Percentiles rank a stretch among this genome's conserved stretches.
These are phyloP conservation scores for Ascochyta fabae DNA, from an alignment of 2,329 filamentous ascomycete species.

Conservation along the genomic window DNA sequence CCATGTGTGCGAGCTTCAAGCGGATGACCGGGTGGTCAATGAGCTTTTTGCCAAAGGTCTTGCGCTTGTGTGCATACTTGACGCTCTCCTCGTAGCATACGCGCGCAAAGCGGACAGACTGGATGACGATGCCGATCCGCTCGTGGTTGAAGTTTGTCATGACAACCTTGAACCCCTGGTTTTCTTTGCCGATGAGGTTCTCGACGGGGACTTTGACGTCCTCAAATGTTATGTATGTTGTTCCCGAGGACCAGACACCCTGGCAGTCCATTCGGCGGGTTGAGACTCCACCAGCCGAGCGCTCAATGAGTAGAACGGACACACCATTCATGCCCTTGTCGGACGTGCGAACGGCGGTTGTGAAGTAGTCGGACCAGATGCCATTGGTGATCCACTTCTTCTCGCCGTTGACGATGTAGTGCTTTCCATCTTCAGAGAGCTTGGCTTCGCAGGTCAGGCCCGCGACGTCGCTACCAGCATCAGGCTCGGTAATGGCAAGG, in stretches of 20 bases:
- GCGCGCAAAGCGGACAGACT: conserved; percentile 91
- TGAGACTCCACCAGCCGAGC: conserved; percentile 80
- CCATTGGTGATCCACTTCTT: conserved; percentile 99
- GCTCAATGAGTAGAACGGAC: conserved; percentile 89
- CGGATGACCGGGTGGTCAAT: conserved; percentile 97
- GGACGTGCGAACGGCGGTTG: conserved; percentile 90
- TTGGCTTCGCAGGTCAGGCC: conserved; percentile 96
- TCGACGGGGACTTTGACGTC: conserved; percentile 99
- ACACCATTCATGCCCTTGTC: conserved; percentile 91
- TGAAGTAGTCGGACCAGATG: conserved; percentile 97
- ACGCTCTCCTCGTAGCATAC: conserved; percentile 97
- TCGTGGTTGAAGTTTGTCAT: conserved; percentile 99
- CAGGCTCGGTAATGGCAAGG: conserved; percentile 89
- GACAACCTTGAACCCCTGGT: conserved; percentile 97
- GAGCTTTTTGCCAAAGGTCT: conserved; percentile 94
- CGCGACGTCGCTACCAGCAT: conserved; percentile 93
- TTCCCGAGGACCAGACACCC: conserved; percentile 92
- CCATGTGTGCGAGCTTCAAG: conserved; percentile 98
- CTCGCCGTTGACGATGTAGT: conserved; percentile 99
- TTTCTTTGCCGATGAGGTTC: conserved; percentile 96
- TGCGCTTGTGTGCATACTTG: conserved; percentile 96
- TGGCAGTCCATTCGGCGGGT: conserved; percentile 94
- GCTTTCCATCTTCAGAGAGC: conserved; percentile 92
- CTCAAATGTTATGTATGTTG: conserved; percentile 97
- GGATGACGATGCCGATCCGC: conserved; percentile 97